Evolutionary conservation across 2,329 filamentous ascomycete genomes (phyloP).

Genomic region (Didymella exigua): DNA sequence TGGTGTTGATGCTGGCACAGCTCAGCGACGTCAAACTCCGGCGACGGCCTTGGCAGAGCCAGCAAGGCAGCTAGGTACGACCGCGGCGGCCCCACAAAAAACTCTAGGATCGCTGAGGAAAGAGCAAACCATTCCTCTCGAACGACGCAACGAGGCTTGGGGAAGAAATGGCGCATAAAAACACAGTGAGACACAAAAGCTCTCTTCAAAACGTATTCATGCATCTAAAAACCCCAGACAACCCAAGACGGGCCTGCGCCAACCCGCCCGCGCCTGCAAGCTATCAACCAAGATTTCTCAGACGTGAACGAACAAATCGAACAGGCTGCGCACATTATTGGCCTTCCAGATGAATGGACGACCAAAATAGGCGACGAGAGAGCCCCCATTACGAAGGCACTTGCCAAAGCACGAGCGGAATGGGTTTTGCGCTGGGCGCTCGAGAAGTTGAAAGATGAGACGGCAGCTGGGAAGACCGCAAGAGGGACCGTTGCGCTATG

Average conservation of each 20-base stretch:
- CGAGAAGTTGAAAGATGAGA: conserved; percentile 60
- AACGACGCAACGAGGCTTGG: conserved; percentile 10
- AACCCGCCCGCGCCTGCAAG: conserved; percentile 48
- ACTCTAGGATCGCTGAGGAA: conserved; percentile 22
- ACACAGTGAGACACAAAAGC: conserved; percentile 16
- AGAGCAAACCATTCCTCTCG: conserved; percentile 29
- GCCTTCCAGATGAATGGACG: conserved; percentile 42
- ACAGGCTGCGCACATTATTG: conserved; percentile 50
- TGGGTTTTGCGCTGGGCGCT: conserved; percentile 71
- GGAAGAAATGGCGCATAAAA: conserved; percentile 33
- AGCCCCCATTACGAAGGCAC: conserved; percentile 10
- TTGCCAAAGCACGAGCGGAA: conserved; percentile 58
- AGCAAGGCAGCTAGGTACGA: conserved; percentile 21
- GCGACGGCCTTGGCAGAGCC: conserved; percentile 25
- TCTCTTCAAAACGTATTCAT: too few relatives aligned
- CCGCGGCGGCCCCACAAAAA: conserved; percentile 6
- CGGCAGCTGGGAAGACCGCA: conserved; percentile 44
- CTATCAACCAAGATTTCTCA: conserved; percentile 47
- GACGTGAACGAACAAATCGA: conserved; percentile 48
- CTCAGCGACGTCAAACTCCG: conserved; percentile 34
- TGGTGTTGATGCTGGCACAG: conserved; percentile 32
- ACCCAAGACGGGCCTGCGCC: conserved; percentile 25
- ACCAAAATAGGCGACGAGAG: conserved; percentile 19
- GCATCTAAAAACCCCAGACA: conserved; percentile 5
- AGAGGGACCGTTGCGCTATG: conserved; percentile 55